A percentile compares a stretch with the other conserved stretches of the same genome.
These are phyloP conservation scores for Sugiyamaella qingdaonensis DNA, from an alignment of 805 yeast species.

Conservation along the genomic window DNA sequence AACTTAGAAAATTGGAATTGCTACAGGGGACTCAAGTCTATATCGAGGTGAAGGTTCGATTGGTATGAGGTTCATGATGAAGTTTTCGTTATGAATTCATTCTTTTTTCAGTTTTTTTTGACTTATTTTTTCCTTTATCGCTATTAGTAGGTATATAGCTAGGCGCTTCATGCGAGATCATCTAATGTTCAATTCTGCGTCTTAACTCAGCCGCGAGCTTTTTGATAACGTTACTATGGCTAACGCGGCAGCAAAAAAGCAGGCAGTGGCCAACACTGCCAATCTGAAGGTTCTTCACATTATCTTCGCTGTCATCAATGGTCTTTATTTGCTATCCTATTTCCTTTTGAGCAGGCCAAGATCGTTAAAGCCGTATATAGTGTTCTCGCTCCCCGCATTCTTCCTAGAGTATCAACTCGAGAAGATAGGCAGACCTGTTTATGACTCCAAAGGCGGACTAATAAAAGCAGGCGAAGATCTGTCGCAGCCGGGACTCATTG, in stretches of 20 bases:
- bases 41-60: too few relatives aligned
- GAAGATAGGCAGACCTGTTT: constrained; percentile 56
- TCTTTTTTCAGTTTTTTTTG: too few relatives aligned
- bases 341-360: constrained; percentile 44
- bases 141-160: too few relatives aligned
- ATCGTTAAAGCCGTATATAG: constrained; percentile 41
- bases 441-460: constrained; percentile 43
- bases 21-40: too few relatives aligned
- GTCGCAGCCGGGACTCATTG: constrained; percentile 59
- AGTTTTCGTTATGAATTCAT: too few relatives aligned
- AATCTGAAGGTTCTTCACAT: constrained; percentile 33
- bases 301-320: constrained; percentile 39
- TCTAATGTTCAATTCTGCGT: too few relatives aligned
- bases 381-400: constrained; percentile 41
- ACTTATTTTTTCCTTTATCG: too few relatives aligned
- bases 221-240: constrained; percentile 34
- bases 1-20: too few relatives aligned
- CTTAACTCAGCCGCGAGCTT: neutral
- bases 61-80: too few relatives aligned
- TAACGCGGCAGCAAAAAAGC: constrained; percentile 41
- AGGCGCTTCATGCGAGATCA: too few relatives aligned
- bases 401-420: constrained; percentile 52
- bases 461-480: constrained; percentile 58
- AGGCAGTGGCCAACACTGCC: constrained; percentile 34
- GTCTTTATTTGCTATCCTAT: constrained; percentile 37